A percentile compares a stretch with the other conserved stretches of the same genome.
Conservation (phyloP, 345 rosid genomes). For the Citrus trifoliata region DNA sequence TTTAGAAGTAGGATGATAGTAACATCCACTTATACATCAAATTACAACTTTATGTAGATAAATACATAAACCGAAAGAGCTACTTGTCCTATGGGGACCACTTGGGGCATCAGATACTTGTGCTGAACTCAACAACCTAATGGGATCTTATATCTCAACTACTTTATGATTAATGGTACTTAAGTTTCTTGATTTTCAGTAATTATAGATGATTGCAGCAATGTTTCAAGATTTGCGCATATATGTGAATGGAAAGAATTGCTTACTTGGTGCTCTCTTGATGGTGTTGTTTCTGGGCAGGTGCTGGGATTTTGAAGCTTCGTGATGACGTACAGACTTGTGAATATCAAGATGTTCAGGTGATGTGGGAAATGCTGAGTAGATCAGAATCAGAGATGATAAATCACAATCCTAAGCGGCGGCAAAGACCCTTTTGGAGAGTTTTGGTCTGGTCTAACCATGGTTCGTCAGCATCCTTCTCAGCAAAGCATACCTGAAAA, state of each 20-base stretch:
- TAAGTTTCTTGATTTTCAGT: neutral
- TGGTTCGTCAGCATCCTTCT: constrained; percentile 35
- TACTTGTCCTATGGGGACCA: constrained; percentile 15
- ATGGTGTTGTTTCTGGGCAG: constrained; percentile 21
- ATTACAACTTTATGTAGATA: neutral
- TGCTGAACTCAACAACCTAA: neutral
- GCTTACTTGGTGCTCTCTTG: neutral
- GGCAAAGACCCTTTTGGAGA: constrained; percentile 54
- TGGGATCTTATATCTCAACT: neutral
- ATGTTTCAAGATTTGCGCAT: neutral
- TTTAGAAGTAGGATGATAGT: constrained; percentile 14
- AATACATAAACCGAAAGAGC: neutral
- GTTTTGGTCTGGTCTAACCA: constrained; percentile 49
- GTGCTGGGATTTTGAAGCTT: constrained; percentile 55
- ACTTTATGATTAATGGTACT: constrained; percentile 4
- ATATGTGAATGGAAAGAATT: neutral
- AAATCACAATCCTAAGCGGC: constrained; percentile 32
- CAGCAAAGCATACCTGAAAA: constrained; percentile 29
- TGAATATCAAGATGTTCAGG: constrained; percentile 65
- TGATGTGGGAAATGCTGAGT: constrained; percentile 75
- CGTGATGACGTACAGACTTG: constrained; percentile 63
- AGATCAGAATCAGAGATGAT: constrained; percentile 42
- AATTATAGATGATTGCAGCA: neutral
- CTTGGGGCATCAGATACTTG: constrained; percentile 3
- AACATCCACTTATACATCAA: constrained; percentile 3